Evolutionary conservation across 768 basidiomycete species (phyloP).

Genomic region (Termitomyces heimii): DNA sequence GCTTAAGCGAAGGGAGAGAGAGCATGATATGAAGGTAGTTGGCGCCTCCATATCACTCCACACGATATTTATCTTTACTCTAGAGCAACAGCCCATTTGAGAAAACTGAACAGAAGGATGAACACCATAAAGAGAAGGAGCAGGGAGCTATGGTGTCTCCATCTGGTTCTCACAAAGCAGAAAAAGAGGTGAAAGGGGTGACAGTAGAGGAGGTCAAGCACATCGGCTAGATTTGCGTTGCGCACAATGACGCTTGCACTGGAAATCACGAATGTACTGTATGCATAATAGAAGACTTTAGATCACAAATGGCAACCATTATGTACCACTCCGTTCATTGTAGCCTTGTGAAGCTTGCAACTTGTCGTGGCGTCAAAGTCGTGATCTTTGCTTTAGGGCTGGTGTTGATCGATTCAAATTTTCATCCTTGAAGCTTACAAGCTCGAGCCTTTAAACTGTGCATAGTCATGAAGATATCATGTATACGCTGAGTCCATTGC

Average conservation of each 20-base stretch:
- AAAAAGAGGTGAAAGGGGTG: constrained; percentile 18
- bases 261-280: neutral
- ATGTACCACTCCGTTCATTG: neutral
- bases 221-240: neutral
- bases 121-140: constrained; percentile 12
- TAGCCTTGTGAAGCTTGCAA: neutral
- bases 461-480: neutral
- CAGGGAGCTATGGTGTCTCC: constrained; percentile 24
- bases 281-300: neutral
- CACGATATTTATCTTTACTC: neutral
- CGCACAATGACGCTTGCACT: neutral
- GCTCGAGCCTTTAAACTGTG: too few species aligned
- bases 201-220: neutral
- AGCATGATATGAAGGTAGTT: constrained; percentile 19
- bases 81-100: constrained; percentile 16
- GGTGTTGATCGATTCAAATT: neutral
- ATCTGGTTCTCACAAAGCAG: constrained; percentile 17
- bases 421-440: neutral
- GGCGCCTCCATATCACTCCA: neutral
- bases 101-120: constrained; percentile 11
- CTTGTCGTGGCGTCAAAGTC: neutral
- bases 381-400: neutral
- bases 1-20: constrained; percentile 22
- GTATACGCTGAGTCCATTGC: neutral
- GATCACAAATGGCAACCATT: neutral